Percentiles rank a stretch among this genome's conserved stretches.
phyloP scores from a whole-genome alignment of 148 eudicot genomes.

The Arbutus unedo region DNA sequence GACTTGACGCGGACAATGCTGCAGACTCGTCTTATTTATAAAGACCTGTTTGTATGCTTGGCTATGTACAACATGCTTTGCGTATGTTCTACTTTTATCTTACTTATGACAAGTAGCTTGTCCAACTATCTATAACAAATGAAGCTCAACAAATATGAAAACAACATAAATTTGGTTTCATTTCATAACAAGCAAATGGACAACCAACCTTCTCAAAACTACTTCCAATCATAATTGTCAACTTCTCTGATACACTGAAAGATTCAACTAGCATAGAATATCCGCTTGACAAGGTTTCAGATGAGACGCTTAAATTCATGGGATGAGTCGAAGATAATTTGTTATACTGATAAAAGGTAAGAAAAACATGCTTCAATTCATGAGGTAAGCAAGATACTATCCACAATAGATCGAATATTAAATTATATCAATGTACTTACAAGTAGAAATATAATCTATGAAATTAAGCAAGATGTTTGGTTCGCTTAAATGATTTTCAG shows the following conservation, averaged over 20 bases:
- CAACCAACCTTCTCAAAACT: background rate
- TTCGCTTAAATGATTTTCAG: too few relatives aligned
- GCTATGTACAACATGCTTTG: background rate
- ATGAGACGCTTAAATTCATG: background rate
- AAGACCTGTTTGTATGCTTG: background rate
- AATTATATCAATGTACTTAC: too few relatives aligned
- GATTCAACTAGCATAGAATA: background rate
- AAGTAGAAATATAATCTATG: too few relatives aligned
- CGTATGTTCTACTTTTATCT: background rate
- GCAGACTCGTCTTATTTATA: background rate
- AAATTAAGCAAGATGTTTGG: too few relatives aligned
- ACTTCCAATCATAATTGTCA: background rate
- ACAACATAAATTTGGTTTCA: background rate
- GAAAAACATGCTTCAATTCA: too few relatives aligned
- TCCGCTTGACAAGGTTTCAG: background rate
- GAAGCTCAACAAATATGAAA: background rate
- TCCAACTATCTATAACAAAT: background rate
- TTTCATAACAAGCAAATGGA: background rate
- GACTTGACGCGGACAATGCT: background rate
- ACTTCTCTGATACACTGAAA: background rate
- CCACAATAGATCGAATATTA: too few relatives aligned
- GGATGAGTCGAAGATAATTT: background rate
- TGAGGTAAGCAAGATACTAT: too few relatives aligned
- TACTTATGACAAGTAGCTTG: background rate
- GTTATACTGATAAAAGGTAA: too few relatives aligned